Evolutionary conservation across 2,329 filamentous ascomycete genomes (phyloP), one percentile per base, ranked within the genome.

Genomic region (Dryadomyces quercus-mongolicae): DNA sequence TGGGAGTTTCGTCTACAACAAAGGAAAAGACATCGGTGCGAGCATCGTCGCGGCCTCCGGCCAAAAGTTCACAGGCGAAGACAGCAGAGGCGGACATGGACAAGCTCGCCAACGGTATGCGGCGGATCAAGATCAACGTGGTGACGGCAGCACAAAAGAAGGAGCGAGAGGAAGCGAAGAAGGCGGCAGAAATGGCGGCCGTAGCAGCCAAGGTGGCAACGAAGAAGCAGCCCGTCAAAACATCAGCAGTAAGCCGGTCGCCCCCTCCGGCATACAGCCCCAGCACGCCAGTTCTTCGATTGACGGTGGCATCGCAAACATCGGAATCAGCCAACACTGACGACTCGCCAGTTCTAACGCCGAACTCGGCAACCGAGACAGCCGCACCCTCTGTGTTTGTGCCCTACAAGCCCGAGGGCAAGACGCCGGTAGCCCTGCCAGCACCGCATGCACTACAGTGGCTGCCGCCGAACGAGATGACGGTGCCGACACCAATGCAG

Each of bases 51-150:
- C 13, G 25, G 4, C 13, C 31, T 3, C 13, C 71, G 2, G 18
- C 51, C n/a, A 62, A 71, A 2, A 8, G 16, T 18, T 13, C 43
- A 45, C 13, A 31, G 25, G 48, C 60, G 12, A 40, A 55, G 6
- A 59, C 58, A 15, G 50, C 63, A 8, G 62, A 60, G 2, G 68
- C 72, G 49, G 75, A 75, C 50, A 63, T 84, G 40, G 77, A 82
- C 53, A 74, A 68, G 51, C 71, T 85, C 57, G 77, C 79, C 0
- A 71, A 70, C 40, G 75, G 77, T 1, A 77, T 84, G 74, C 82
- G 78, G 63, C 81, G 77, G 64, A 78, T 84, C 55, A 82, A 77
- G 62, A 80, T 84, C 60, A 82, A 77, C 52, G 64, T 84, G 22
- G 70, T 82, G 43, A 81, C 78, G 1, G 74, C 81, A 56, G 72